phyloP scores from a whole-genome alignment of 257 asterid genomes.

The Leptodermis oblonga region DNA sequence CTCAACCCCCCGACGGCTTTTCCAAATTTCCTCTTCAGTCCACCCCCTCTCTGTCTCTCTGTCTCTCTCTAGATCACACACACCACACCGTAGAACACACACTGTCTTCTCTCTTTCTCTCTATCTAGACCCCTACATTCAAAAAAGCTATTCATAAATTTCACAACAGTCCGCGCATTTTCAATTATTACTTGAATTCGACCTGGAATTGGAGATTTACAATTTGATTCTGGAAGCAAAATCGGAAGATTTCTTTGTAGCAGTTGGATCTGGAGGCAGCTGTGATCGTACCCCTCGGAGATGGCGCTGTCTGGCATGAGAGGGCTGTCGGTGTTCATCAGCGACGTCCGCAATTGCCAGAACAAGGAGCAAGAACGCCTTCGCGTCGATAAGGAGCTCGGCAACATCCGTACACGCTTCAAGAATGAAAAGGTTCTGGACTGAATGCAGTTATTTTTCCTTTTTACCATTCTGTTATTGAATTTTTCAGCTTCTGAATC shows the following conservation, averaged over 20 bases:
- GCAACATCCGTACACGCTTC: constrained; percentile 84
- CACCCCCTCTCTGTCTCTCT: constrained; percentile 30
- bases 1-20: constrained; percentile 46
- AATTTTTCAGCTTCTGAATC: constrained; percentile 1
- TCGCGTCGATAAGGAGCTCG: constrained; percentile 98
- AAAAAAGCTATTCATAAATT: constrained; percentile 1
- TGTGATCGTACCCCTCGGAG: constrained; percentile 17
- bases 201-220: not conserved
- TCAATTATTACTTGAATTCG: constrained; percentile 4
- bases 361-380: constrained; percentile 94
- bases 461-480: not conserved
- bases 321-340: constrained; percentile 96
- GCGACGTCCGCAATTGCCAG: constrained; percentile 94
- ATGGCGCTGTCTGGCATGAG: constrained; percentile 99
- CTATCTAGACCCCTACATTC: constrained; percentile 10
- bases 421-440: constrained; percentile 73
- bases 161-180: constrained; percentile 1
- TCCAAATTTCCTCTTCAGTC: constrained; percentile 29
- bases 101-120: constrained; percentile 31
- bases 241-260: constrained; percentile 12
- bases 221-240: not conserved
- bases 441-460: not conserved
- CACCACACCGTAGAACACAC: constrained; percentile 17
- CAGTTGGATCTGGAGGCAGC: constrained; percentile 51
- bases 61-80: constrained; percentile 73